These are phyloP conservation scores for Sclerotinia borealis DNA, from an alignment of 2,329 filamentous ascomycete species.

Conservation along the genomic window DNA sequence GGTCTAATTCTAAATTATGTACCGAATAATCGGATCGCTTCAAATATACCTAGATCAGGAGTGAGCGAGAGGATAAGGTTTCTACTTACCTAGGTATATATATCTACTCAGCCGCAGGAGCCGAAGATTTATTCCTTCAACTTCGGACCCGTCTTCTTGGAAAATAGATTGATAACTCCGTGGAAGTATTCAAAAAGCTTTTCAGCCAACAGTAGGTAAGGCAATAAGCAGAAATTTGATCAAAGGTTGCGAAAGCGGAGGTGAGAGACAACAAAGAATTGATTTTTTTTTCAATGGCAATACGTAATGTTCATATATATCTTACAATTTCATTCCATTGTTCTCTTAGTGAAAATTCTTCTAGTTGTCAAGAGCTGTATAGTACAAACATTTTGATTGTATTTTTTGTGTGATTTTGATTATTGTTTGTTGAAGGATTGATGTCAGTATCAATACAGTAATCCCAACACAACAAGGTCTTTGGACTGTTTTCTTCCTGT, in stretches of 20 bases:
- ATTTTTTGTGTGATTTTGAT: background rate
- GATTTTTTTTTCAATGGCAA: background rate
- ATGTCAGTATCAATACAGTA: too few species aligned
- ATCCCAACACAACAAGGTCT: background rate
- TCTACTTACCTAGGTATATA: too few species aligned
- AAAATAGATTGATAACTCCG: background rate
- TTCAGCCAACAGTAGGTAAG: background rate
- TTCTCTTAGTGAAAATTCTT: background rate
- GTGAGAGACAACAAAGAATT: background rate
- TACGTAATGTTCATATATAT: background rate
- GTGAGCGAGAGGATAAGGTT: too few species aligned
- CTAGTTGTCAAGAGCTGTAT: too few species aligned
- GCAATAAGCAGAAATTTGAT: background rate
- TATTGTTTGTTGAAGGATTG: background rate
- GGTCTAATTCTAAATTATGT: background rate
- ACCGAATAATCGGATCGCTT: background rate
- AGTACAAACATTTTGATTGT: background rate
- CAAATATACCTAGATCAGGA: background rate
- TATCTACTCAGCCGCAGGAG: background rate
- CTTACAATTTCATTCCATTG: background rate
- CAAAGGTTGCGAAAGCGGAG: conserved; percentile 5
- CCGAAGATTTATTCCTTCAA: background rate
- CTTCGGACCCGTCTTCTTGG: background rate
- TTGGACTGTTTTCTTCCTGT: background rate
- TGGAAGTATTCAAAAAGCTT: background rate